Base-by-base conservation (phyloP, 2,329 filamentous ascomycete genomes). In the Cercospora janseana region DNA sequence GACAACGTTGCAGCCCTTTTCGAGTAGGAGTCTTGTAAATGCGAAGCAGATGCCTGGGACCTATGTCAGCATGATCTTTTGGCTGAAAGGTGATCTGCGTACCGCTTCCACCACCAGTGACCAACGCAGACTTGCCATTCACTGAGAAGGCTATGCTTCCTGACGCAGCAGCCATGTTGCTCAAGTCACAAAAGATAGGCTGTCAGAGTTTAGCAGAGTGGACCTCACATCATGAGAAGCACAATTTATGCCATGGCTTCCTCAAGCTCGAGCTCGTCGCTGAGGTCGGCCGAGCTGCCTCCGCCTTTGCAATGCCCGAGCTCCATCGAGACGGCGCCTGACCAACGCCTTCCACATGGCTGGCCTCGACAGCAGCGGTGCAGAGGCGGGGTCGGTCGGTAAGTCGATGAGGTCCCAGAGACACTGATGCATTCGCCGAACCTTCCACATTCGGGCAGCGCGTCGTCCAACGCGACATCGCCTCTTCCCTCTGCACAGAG, bases 31-130 rank as follows among this genome's bases (percentile, higher is more conserved):
- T 13, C 65, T 60, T 9, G 75, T 70, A 57, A 78, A 77, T 56
- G 59, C 68, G 55, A 69, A 67, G 57, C 73, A 75, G 56, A 77
- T 77, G 12, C 75, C 75, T 76, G 52, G 15, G 10, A 9, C 26
- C 37, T 13, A n/a, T 26, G 24, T 38, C 44, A 47, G 32, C 16
- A 20, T 40, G 12, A 15, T 38, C 9, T 32, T 10, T 26, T 6
- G 20, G 16, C 4, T 18, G 4, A 26, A 16, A 12, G 4, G 10
- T 2, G 2, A 13, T 10, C 3, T 2, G 28, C 59, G 26, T 54
- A 70, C 69, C 69, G 35, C 68, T 70, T 8, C 74, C 74, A 44
- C 73, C 74, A 27, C 75, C 75, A 4, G 75, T 76, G 4, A 77
- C 65, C 41, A 77, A 68, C 4, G 74, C 74, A n/a, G 64, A 70